These are phyloP conservation scores for Ministeria vibrans DNA, from an alignment of 78 protist species.

Conservation along the genomic window DNA sequence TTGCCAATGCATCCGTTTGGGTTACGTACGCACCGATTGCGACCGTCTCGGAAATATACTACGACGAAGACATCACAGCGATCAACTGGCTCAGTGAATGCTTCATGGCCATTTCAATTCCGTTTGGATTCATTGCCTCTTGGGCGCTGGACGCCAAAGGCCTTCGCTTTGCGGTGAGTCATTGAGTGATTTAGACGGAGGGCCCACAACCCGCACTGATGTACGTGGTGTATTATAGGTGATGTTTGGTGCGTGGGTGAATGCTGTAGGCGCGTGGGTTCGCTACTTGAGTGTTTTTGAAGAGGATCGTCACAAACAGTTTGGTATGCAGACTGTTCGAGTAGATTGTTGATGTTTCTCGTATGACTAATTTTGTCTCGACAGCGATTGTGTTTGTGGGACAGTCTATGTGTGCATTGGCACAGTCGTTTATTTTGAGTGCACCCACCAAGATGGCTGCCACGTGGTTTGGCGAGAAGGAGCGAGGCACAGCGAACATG, in stretches of 20 bases:
- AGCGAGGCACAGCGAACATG: constrained; percentile 12
- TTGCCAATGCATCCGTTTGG: constrained; percentile 1
- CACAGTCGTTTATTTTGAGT: constrained; percentile 4
- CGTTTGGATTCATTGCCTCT: background rate
- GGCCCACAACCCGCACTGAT: no score
- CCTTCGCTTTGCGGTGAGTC: background rate
- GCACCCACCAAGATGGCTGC: constrained; percentile 23
- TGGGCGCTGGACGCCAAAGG: constrained; percentile 7
- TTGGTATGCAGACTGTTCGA: no score
- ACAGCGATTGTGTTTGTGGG: no score
- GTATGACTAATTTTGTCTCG: no score
- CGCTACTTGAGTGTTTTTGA: background rate
- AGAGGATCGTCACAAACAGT: background rate
- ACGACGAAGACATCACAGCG: background rate
- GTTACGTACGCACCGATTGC: background rate
- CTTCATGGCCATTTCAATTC: background rate
- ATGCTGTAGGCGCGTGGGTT: background rate
- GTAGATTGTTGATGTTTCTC: no score
- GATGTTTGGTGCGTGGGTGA: background rate
- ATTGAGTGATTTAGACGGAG: background rate
- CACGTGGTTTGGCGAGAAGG: constrained; percentile 11
- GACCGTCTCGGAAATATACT: background rate
- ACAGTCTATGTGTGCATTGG: background rate
- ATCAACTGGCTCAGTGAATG: background rate
- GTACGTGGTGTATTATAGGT: background rate